phyloP scores from a whole-genome alignment of 768 basidiomycete genomes.

The Lactarius akahatsu region DNA sequence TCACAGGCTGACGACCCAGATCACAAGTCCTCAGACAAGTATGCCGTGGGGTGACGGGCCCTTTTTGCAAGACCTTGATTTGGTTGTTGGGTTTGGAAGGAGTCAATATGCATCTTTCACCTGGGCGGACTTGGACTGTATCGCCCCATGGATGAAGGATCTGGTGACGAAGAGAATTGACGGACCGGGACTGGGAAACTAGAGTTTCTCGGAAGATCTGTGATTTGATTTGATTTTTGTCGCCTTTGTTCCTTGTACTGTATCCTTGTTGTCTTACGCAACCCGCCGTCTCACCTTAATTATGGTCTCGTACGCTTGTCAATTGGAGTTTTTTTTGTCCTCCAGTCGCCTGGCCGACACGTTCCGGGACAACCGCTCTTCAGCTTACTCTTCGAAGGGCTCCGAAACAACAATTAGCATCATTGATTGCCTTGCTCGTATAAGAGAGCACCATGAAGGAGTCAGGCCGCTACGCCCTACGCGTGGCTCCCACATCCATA shows the following conservation, averaged over 20 bases:
- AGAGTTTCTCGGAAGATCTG: background rate
- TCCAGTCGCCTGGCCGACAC: slow-evolving; percentile 6
- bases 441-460: slow-evolving; percentile 14
- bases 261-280: slow-evolving; percentile 8
- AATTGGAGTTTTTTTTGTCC: background rate
- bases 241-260: background rate
- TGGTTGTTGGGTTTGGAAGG: slow-evolving; percentile 48
- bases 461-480: slow-evolving; percentile 8
- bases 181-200: slow-evolving; percentile 70
- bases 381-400: background rate
- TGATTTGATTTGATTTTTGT: background rate
- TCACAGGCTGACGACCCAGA: slow-evolving; percentile 60
- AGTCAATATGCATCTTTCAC: slow-evolving; percentile 68
- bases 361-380: slow-evolving; percentile 1
- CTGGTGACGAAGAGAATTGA: slow-evolving; percentile 61
- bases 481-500: background rate
- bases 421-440: slow-evolving; percentile 2
- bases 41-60: slow-evolving; percentile 38
- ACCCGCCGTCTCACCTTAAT: slow-evolving; percentile 16
- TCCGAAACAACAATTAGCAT: slow-evolving; percentile 16
- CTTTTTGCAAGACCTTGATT: slow-evolving; percentile 48
- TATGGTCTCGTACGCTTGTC: slow-evolving; percentile 4
- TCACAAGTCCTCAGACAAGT: slow-evolving; percentile 46
- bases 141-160: slow-evolving; percentile 80
- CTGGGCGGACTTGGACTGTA: slow-evolving; percentile 64